Percentiles rank a stretch among this genome's conserved stretches.
Evolutionary conservation across 176 grass and related monocot species (phyloP).

Genomic region (Dactylis glomerata): DNA sequence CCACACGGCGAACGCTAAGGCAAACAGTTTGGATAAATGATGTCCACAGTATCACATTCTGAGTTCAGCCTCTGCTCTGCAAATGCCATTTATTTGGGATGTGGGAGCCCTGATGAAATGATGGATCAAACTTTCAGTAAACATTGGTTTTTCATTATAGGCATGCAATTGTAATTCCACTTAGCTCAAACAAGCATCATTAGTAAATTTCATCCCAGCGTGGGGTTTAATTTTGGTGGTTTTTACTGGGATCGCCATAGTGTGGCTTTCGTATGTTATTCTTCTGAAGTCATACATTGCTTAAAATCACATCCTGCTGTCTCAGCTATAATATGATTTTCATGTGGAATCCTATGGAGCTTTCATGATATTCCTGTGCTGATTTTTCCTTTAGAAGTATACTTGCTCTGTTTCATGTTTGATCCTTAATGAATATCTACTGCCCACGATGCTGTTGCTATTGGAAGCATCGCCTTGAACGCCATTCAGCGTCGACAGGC

Average conservation of each 20-base stretch:
- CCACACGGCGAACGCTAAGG: not conserved
- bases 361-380: not conserved
- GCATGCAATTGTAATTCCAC: not conserved
- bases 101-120: not conserved
- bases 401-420: not conserved
- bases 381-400: not conserved
- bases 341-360: not conserved
- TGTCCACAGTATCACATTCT: not conserved
- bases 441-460: slow-evolving; percentile 62
- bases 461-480: slow-evolving; percentile 75
- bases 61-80: not conserved
- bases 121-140: not conserved
- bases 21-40: not conserved
- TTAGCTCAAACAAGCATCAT: not conserved
- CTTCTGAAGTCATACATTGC: not conserved
- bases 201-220: not conserved
- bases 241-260: not conserved
- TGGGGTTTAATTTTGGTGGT: not conserved
- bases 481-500: slow-evolving; percentile 89
- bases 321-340: not conserved
- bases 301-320: not conserved
- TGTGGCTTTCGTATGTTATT: not conserved
- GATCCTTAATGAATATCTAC: slow-evolving; percentile 70
- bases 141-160: not conserved
- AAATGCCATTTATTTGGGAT: not conserved